Conservation (phyloP, 768 basidiomycete genomes). For the Hygrocybe coccinea region DNA sequence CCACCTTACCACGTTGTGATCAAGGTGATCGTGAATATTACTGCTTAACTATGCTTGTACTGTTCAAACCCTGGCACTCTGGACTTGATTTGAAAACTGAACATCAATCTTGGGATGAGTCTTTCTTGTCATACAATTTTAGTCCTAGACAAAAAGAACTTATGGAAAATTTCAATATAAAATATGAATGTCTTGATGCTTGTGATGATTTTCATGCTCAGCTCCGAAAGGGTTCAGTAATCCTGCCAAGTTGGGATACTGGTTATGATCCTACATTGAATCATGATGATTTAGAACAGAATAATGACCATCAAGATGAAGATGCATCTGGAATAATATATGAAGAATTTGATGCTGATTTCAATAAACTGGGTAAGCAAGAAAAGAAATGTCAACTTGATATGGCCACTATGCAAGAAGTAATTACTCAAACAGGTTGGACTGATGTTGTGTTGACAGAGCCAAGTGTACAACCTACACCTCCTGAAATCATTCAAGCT, state of each 20-base stretch:
- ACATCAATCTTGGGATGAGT: conserved; percentile 22
- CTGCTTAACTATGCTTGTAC: conserved; percentile 27
- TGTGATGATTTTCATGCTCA: not conserved
- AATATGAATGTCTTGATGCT: conserved; percentile 35
- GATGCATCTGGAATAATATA: not conserved
- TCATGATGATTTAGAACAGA: too few relatives aligned
- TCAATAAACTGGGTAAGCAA: not conserved
- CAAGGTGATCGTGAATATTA: conserved; percentile 29
- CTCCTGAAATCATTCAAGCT: not conserved
- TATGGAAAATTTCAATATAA: conserved; percentile 29
- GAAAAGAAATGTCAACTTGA: not conserved
- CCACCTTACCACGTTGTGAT: conserved; percentile 27
- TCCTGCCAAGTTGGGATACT: too few relatives aligned
- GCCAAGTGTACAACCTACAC: not conserved
- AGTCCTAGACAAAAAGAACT: conserved; percentile 9
- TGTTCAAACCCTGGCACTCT: conserved; percentile 30
- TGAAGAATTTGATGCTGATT: not conserved
- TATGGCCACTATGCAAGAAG: conserved; percentile 1
- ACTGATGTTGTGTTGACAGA: not conserved
- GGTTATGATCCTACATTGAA: too few relatives aligned
- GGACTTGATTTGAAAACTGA: conserved; percentile 21
- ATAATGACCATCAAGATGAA: too few relatives aligned
- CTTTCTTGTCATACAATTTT: conserved; percentile 19
- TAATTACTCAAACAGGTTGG: conserved; percentile 3
- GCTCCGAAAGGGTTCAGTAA: too few relatives aligned